Conservation (phyloP, 2,329 filamentous ascomycete species). For the Epichloe brachyelytri region DNA sequence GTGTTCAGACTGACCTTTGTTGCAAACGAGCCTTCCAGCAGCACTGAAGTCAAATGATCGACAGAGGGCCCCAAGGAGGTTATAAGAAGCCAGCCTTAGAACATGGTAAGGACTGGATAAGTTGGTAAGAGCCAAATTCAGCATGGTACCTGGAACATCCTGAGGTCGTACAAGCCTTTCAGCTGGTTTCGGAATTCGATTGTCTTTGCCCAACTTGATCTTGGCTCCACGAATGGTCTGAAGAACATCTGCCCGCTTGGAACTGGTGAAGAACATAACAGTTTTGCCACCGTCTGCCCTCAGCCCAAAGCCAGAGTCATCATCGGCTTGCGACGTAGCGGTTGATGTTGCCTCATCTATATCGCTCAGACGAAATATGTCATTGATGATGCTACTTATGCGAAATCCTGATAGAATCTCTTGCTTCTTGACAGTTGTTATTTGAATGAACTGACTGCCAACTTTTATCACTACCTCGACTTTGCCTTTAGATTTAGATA, state of each 20-base stretch:
- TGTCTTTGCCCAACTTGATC: constrained; percentile 51
- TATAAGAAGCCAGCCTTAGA: constrained; percentile 52
- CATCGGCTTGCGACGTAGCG: constrained; percentile 44
- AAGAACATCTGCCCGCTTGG: constrained; percentile 49
- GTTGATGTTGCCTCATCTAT: constrained; percentile 51
- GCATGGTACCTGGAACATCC: constrained; percentile 55
- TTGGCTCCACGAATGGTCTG: constrained; percentile 51
- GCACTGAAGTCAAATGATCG: constrained; percentile 54
- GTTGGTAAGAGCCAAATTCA: constrained; percentile 56
- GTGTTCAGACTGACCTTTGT: constrained; percentile 36
- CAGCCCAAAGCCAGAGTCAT: constrained; percentile 54
- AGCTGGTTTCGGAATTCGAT: constrained; percentile 44
- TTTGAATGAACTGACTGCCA: constrained; percentile 56
- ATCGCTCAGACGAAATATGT: constrained; percentile 55
- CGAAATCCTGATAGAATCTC: constrained; percentile 51
- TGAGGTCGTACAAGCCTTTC: constrained; percentile 56
- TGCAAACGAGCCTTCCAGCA: constrained; percentile 46
- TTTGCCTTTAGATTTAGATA: constrained; percentile 58
- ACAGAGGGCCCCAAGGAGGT: constrained; percentile 53
- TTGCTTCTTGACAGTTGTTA: constrained; percentile 56
- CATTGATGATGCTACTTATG: constrained; percentile 52
- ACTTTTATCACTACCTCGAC: constrained; percentile 58
- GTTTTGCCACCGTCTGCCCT: constrained; percentile 57
- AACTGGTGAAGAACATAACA: constrained; percentile 59
- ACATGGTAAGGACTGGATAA: constrained; percentile 48